Conservation (phyloP, 192 early-diverging fungal genomes). For the Glomus cerebriforme region DNA sequence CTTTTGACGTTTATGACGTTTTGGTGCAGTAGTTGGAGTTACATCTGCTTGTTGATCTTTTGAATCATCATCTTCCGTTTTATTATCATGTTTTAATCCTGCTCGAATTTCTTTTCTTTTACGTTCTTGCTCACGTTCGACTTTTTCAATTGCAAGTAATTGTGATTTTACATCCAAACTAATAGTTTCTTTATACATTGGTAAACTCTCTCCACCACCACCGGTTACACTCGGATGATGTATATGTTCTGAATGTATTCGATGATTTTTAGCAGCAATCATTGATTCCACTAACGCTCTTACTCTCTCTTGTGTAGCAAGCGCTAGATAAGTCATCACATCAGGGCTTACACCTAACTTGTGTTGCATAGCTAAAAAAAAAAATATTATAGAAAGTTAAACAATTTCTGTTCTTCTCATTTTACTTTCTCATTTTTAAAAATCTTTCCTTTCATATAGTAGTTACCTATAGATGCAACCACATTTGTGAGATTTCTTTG, state of each 20-base stretch:
- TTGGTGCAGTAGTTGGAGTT: constrained; percentile 36
- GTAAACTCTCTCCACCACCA: constrained; percentile 48
- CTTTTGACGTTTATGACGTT: constrained; percentile 49
- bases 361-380: constrained; percentile 38
- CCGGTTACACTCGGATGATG: constrained; percentile 57
- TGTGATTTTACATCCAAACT: constrained; percentile 71
- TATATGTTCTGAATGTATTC: constrained; percentile 61
- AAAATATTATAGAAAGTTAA: not conserved
- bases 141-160: constrained; percentile 68
- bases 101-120: constrained; percentile 51
- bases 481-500: constrained; percentile 35
- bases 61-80: constrained; percentile 33
- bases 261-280: constrained; percentile 70
- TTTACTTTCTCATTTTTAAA: not conserved
- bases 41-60: constrained; percentile 20
- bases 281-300: constrained; percentile 67
- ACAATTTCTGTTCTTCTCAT: not conserved
- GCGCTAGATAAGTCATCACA: constrained; percentile 61
- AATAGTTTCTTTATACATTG: constrained; percentile 68
- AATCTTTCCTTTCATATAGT: not conserved
- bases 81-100: constrained; percentile 47
- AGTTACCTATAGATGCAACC: constrained; percentile 49
- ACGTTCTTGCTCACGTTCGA: constrained; percentile 66
- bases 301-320: constrained; percentile 70
- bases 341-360: constrained; percentile 57